Conservation (phyloP, 768 basidiomycete species). For the Hericium coralloides region DNA sequence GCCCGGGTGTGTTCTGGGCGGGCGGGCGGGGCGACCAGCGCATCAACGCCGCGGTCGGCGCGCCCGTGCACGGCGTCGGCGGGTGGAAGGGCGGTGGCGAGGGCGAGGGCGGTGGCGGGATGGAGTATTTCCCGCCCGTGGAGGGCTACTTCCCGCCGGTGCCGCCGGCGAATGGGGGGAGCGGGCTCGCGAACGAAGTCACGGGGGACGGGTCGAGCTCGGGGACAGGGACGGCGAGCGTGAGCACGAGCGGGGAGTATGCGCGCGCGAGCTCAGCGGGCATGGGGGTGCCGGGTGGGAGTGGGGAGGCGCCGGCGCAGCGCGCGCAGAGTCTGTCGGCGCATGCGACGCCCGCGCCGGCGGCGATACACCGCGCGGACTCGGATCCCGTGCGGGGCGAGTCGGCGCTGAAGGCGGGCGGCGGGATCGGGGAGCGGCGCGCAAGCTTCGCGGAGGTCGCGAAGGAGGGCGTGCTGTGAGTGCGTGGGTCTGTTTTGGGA, state of each 20-base stretch:
- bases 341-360: not conserved
- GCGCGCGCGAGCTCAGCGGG: not conserved
- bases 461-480: not conserved
- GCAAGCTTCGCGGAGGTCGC: not conserved
- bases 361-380: not conserved
- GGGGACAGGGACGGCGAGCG: not conserved
- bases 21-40: conserved; percentile 35
- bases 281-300: not conserved
- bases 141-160: conserved; percentile 37
- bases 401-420: not conserved
- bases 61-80: conserved; percentile 33
- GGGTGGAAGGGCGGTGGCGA: conserved; percentile 7
- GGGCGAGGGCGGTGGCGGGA: not conserved
- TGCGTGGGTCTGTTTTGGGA: too few relatives aligned
- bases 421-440: not conserved
- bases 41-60: conserved; percentile 56
- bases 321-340: not conserved
- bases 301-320: not conserved
- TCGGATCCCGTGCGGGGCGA: not conserved
- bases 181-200: conserved; percentile 23
- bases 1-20: conserved; percentile 67
- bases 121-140: conserved; percentile 21
- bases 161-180: conserved; percentile 14
- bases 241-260: not conserved
- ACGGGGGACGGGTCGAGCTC: conserved; percentile 4